Evolutionary conservation across 345 rosid genomes (phyloP), one percentile per base, ranked within the genome.

Genomic region (Psidium friedrichsthalianum): DNA sequence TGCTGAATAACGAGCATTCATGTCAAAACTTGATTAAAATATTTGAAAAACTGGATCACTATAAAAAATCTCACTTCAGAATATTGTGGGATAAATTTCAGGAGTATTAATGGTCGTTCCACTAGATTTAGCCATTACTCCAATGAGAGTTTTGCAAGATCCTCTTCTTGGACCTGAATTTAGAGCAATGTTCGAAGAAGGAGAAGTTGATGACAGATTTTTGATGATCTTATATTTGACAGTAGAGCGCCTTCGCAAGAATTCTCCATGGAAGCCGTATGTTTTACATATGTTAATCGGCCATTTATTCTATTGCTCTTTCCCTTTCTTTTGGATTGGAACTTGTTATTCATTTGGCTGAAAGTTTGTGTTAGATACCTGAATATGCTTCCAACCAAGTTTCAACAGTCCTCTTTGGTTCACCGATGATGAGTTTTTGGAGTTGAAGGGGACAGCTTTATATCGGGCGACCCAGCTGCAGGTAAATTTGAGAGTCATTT

Each of bases 91-190:
- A 24, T 36, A 83, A 83, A 85, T 87, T 57, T 86, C 95, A 95
- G 99, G 95, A 74, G 93, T 94, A 74, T 88, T 94, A 76, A 86
- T 96, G 27, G 94, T 94, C 86, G 97, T 94, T 92, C 98, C 98
- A 9, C 93, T 95, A 74, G 91, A 93, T 89, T 90, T 96, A 87
- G 96, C 97, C 29, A 95, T 96, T 86, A 95, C 99, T 61, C 99
- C 99, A 8, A 97, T 97, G 99, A 94, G 98, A 82, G 99, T 95
- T 57, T 90, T 97, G 89, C 96, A 97, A 91, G 98, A 97, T 85
- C 96, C 99, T 89, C 92, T 93, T 82, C 83, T 94, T 59, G 98
- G 99, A 85, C 94, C 95, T 27, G 95, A 94, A 58, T 97, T 98
- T 87, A 92, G 95, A 89, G 91, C 95, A 51, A 92, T 95, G 97